Base-by-base conservation (phyloP, 345 rosid species). In the Durio zibethinus region DNA sequence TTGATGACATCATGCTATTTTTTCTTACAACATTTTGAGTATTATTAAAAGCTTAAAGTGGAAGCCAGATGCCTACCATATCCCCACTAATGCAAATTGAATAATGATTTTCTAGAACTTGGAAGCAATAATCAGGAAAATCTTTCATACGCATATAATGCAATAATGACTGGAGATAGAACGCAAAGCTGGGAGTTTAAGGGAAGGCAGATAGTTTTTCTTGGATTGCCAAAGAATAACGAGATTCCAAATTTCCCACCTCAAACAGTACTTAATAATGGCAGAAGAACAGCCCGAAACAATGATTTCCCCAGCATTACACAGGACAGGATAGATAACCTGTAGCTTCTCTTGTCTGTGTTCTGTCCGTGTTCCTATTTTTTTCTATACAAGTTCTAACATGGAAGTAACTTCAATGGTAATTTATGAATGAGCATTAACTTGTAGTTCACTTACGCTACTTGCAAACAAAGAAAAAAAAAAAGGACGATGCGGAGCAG, bases 331-430 rank as follows among this genome's bases (percentile, higher is more conserved):
- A 67, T 68, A 18, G n/a, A 50, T 68, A 48, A 38, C 76, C 79
- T 53, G 84, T 60, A 56, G 52, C 57, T 36, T 56, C 45, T 43
- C 29, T 56, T 64, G n/a, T n/a, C n/a, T n/a, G n/a, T n/a, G n/a
- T n/a, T n/a, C n/a, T 35, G 40, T 29, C 48, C 36, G n/a, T 35
- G 73, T 76, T 68, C 76, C 85, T 83, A 73, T 74, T 79, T 70
- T 70, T 77, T 33, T 80, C 83, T 85, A 78, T 76, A 85, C 84
- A 85, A 31, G 38, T 78, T 76, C 84, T 75, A 79, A 38, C 73
- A 61, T 64, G 70, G 67, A 56, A 50, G 72, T 72, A 82, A 31
- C 77, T 81, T 67, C 27, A 11, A 23, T 40, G 16, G 36, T 29
- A 43, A 69, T 42, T 29, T 45, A 11, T 25, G 42, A 16, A 4